Conservation (phyloP, 2,329 filamentous ascomycete species). For the Cadophora luteo-olivacea region DNA sequence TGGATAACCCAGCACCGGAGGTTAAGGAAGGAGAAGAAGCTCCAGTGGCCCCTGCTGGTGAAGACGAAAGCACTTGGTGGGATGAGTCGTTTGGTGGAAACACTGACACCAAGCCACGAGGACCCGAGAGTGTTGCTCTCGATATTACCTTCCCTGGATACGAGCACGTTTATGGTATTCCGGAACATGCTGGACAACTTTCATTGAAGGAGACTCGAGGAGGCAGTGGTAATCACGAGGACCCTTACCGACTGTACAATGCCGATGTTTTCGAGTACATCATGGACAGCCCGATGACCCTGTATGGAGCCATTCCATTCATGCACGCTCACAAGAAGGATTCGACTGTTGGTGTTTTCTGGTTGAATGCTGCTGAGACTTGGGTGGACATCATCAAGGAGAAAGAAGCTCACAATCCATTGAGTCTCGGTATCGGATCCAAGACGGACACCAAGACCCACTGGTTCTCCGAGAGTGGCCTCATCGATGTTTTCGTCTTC, state of each 20-base stretch:
- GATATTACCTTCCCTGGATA: slow-evolving; percentile 94
- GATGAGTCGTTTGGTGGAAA: slow-evolving; percentile 95
- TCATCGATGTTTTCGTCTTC: slow-evolving; percentile 93
- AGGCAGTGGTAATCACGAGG: slow-evolving; percentile 80
- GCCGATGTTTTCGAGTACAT: slow-evolving; percentile 98
- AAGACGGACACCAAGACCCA: slow-evolving; percentile 86
- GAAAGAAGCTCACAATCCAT: slow-evolving; percentile 75
- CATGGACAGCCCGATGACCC: slow-evolving; percentile 95
- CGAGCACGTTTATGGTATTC: slow-evolving; percentile 91
- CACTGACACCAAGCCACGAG: slow-evolving; percentile 93
- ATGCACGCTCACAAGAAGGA: slow-evolving; percentile 97
- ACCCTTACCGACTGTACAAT: slow-evolving; percentile 96
- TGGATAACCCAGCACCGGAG: slow-evolving; percentile 58
- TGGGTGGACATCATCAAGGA: slow-evolving; percentile 94
- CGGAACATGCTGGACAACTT: slow-evolving; percentile 87
- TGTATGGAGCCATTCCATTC: slow-evolving; percentile 96
- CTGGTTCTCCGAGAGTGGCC: slow-evolving; percentile 93
- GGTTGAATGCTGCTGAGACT: slow-evolving; percentile 96
- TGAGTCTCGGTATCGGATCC: slow-evolving; percentile 72
- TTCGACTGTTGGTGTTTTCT: slow-evolving; percentile 95
- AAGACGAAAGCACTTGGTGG: slow-evolving; percentile 95
- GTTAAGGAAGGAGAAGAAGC: slow-evolving; percentile 49
- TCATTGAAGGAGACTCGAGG: slow-evolving; percentile 91
- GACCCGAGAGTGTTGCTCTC: slow-evolving; percentile 88
- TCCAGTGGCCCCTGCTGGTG: slow-evolving; percentile 49